Base-by-base conservation (phyloP, 2,329 filamentous ascomycete genomes). In the Diplodia mutila region DNA sequence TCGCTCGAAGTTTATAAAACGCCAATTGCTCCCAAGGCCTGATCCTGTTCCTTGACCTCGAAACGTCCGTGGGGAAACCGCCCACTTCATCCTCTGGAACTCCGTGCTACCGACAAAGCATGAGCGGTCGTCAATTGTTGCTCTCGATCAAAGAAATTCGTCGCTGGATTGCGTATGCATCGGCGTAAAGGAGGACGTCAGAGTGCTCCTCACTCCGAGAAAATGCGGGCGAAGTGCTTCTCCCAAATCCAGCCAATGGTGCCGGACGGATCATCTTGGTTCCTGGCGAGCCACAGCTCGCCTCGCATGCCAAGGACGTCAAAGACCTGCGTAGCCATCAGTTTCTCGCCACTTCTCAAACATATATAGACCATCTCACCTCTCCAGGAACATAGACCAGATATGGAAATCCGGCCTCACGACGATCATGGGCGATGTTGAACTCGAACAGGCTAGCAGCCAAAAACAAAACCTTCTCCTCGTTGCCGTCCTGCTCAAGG, bases 241-340 rank as follows among this genome's bases (percentile, higher is more conserved):
- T 94, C 97, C 95, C 95, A 99, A 74, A 99, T 97, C 95, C 95
- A 99, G 63, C 95, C 95, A 39, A 98, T 89, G 71, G 89, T 86
- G 71, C 91, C 87, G 12, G 83, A 85, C 1, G 88, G 83, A 78
- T 99, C 95, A 75, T 99, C 95, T 80, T 99, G 95, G 77, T 99
- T 99, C 79, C 93, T 93, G 65, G 95, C 95, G 67, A 99, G 88
- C 95, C 95, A 99, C 59, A 98, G 86, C 82, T 99, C 95, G 70
- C 95, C 95, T 78, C 97, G 97, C 79, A 97, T 94, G 34, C 91
- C 95, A 75, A 99, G 93, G 65, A 99, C 84, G 73, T 85, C 81
- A 73, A 84, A 84, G 59, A 84, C 82, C 76, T 70, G 54, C 8
- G 46, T 27, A 34, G 16, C 55, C 18, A 55, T 68, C 57, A 61